Evolutionary conservation across 208 protist genomes (phyloP).

Genomic region (Vickermania ingenoplastis): DNA sequence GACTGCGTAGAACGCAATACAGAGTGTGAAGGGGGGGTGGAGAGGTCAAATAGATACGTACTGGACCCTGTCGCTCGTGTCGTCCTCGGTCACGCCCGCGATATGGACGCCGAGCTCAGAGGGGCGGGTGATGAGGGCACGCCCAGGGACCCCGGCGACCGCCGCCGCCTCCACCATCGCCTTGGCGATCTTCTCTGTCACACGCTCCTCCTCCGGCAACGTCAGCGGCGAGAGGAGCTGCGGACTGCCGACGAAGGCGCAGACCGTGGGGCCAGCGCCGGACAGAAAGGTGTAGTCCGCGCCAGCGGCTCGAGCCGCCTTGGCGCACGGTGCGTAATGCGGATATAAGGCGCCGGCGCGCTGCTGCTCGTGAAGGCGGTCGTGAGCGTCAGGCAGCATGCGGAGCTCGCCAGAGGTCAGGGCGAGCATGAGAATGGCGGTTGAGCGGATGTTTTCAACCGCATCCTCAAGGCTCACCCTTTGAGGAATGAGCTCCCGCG

Average conservation of each 20-base stretch:
- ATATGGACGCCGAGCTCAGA: slow-evolving; percentile 68
- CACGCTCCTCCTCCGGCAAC: slow-evolving; percentile 36
- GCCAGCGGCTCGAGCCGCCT: slow-evolving; percentile 46
- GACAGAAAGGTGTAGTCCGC: slow-evolving; percentile 76
- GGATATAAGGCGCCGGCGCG: slow-evolving; percentile 60
- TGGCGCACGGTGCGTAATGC: slow-evolving; percentile 59
- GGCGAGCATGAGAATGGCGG: slow-evolving; percentile 79
- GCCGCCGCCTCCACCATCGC: slow-evolving; percentile 66
- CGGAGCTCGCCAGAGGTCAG: slow-evolving; percentile 61
- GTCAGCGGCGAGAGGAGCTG: slow-evolving; percentile 39
- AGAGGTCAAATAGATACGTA: slow-evolving; percentile 18
- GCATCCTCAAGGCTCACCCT: slow-evolving; percentile 62
- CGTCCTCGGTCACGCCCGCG: slow-evolving; percentile 20
- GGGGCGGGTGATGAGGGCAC: slow-evolving; percentile 69
- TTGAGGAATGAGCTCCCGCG: slow-evolving; percentile 63
- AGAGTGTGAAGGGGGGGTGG: too few relatives aligned
- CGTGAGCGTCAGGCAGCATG: slow-evolving; percentile 53
- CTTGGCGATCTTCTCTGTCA: slow-evolving; percentile 51
- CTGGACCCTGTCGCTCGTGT: slow-evolving; percentile 4
- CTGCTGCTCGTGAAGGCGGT: slow-evolving; percentile 82
- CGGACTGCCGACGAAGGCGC: slow-evolving; percentile 57
- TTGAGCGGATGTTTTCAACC: slow-evolving; percentile 88
- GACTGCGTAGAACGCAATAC: too few relatives aligned
- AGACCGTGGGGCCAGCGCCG: slow-evolving; percentile 69
- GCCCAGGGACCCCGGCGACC: slow-evolving; percentile 40